Base-by-base conservation (phyloP, 345 rosid genomes). In the Raphanus sativus region DNA sequence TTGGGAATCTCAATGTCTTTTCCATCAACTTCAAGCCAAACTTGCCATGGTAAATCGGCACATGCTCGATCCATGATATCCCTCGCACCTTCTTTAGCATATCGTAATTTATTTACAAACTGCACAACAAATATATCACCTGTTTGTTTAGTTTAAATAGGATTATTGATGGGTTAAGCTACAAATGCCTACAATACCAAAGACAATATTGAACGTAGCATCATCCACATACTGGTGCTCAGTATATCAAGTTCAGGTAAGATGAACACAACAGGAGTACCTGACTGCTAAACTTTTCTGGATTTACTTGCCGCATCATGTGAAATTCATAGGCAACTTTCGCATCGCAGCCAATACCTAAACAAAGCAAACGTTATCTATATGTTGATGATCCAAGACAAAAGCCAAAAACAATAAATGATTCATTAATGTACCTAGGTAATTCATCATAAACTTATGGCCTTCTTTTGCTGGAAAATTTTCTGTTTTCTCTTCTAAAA, bases 81-180 rank as follows among this genome's bases (percentile, higher is more conserved):
- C 81, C 86, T 89, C n/a, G 94, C 97, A 34, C 97, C 97, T 87
- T 91, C 94, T 86, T 86, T 88, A 38, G 97, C 97, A 77, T 91
- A 91, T 29, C 90, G 84, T 82, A 91, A 85, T 83, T 88, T 91
- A 82, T 91, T 91, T 81, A 91, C 91, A 82, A 91, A 91, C 97
- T 91, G 88, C 56, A 79, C 10, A 50, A 13, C 9, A 13, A 68
- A 74, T 60, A 77, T 45, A 66, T 61, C 42, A 65, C 34, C 68
- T 60, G 25, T n/a, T 59, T 73, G 29, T 58, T 21, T 69, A 7
- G 21, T 10, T 59, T 12, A 34, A n/a, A n/a, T n/a, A n/a, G n/a
- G n/a, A n/a, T n/a, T n/a, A n/a, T n/a, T n/a, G n/a, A n/a, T n/a
- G n/a, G n/a, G n/a, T n/a, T n/a, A n/a, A n/a, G n/a, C n/a, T n/a